A percentile compares a stretch with the other conserved stretches of the same genome.
These are phyloP conservation scores for Microsporum canis DNA, from an alignment of 2,329 filamentous ascomycete species.

Conservation along the genomic window DNA sequence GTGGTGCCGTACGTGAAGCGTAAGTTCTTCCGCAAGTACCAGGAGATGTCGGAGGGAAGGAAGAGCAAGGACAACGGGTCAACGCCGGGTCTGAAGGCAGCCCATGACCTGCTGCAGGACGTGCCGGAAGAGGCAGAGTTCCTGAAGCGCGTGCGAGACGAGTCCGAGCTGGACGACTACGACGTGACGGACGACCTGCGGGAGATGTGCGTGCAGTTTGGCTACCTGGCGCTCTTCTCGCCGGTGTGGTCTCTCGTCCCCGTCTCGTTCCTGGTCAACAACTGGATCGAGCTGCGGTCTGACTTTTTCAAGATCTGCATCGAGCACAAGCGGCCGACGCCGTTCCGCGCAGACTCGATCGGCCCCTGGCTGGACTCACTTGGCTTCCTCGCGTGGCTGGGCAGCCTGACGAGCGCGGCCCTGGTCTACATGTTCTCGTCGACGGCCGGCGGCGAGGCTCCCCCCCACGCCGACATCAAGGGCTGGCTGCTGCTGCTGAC, in stretches of 20 bases:
- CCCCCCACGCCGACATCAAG: constrained; percentile 18
- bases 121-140: constrained; percentile 68
- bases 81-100: constrained; percentile 20
- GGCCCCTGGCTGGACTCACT: constrained; percentile 83
- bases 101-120: constrained; percentile 49
- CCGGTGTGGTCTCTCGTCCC: constrained; percentile 91
- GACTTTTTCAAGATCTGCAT: constrained; percentile 91
- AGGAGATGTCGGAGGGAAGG: constrained; percentile 53
- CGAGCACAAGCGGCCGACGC: constrained; percentile 78
- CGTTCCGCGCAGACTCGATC: constrained; percentile 84
- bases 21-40: constrained; percentile 64
- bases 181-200: constrained; percentile 83
- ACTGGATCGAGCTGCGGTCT: constrained; percentile 88
- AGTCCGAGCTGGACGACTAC: constrained; percentile 72
- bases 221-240: constrained; percentile 83
- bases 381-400: constrained; percentile 85
- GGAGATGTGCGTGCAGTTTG: constrained; percentile 85
- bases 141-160: constrained; percentile 65
- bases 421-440: constrained; percentile 82
- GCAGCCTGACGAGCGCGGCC: constrained; percentile 74
- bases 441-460: constrained; percentile 37
- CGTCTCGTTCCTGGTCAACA: constrained; percentile 81
- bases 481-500: constrained; percentile 71
- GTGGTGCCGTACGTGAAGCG: constrained; percentile 78
- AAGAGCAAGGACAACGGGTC: constrained; percentile 18